Percentiles rank a stretch among this genome's conserved stretches.
phyloP scores from a whole-genome alignment of 2,329 filamentous ascomycete species.

The Triangularia verruculosa region DNA sequence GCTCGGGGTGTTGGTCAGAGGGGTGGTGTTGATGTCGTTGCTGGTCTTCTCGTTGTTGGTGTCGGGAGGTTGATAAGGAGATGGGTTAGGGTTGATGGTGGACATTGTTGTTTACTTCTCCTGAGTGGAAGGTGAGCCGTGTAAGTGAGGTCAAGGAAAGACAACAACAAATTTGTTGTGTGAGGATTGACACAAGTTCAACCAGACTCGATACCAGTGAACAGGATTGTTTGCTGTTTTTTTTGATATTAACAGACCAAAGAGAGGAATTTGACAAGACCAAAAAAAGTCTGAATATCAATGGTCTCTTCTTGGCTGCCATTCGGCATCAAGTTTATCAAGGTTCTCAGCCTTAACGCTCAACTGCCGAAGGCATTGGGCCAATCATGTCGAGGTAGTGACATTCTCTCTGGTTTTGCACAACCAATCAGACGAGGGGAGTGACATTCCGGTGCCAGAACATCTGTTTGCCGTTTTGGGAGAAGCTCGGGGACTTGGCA shows the following conservation, averaged over 20 bases:
- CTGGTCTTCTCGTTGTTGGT: background rate
- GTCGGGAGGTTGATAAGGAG: background rate
- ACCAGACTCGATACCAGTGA: background rate
- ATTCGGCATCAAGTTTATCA: background rate
- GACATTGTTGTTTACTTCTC: constrained; percentile 13
- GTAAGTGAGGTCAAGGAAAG: background rate
- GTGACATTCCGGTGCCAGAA: constrained; percentile 19
- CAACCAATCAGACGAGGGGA: constrained; percentile 18
- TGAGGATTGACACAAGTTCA: background rate
- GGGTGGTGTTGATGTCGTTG: background rate
- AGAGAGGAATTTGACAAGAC: background rate
- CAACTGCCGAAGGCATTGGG: constrained; percentile 4
- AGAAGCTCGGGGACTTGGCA: background rate
- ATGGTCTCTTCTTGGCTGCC: background rate
- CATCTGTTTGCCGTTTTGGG: background rate
- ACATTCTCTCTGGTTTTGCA: constrained; percentile 16
- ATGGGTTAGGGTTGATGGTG: background rate
- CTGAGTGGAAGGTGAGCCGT: background rate
- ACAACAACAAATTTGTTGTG: background rate
- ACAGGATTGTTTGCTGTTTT: background rate
- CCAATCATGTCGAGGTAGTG: constrained; percentile 21
- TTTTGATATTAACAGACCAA: background rate
- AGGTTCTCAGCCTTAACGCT: constrained; percentile 12
- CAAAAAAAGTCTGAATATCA: background rate
- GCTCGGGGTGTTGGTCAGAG: background rate